Conservation (phyloP, 257 asterid genomes). For the Osmanthus fragrans region DNA sequence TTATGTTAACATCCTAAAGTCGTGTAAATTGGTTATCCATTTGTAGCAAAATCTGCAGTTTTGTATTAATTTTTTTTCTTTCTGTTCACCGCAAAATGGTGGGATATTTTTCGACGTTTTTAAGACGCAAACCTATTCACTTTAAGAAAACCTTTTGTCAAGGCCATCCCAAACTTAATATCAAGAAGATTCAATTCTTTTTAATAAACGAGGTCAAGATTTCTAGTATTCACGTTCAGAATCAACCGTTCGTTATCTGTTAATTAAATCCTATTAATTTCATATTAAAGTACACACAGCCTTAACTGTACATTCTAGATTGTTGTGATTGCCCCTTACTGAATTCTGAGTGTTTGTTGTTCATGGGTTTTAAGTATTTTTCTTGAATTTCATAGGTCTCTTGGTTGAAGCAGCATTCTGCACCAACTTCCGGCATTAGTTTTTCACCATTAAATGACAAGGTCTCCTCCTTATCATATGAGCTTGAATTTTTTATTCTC, state of each 20-base stretch:
- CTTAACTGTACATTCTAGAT: slow-evolving; percentile 9
- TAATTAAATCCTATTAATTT: neutral
- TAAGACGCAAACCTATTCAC: neutral
- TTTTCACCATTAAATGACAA: slow-evolving; percentile 96
- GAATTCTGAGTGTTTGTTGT: slow-evolving; percentile 4
- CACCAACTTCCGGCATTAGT: slow-evolving; percentile 91
- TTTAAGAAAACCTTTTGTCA: neutral
- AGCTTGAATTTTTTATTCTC: slow-evolving; percentile 3
- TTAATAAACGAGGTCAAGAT: neutral
- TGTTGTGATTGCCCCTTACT: slow-evolving; percentile 1
- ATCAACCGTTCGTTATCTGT: neutral
- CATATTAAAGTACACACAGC: slow-evolving; percentile 9
- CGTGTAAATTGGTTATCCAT: neutral
- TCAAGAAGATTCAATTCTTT: neutral
- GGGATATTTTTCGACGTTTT: neutral
- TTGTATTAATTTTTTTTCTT: neutral
- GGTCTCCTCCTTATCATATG: slow-evolving; percentile 49
- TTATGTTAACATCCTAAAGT: neutral
- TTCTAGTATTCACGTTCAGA: neutral
- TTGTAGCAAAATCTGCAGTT: neutral
- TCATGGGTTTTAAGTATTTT: neutral
- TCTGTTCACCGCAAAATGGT: neutral
- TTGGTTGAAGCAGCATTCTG: slow-evolving; percentile 97
- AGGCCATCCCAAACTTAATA: neutral
- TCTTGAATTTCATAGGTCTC: slow-evolving; percentile 62